Percentiles rank a stretch among this genome's conserved stretches.
These are phyloP conservation scores for Astraeus odoratus DNA, from an alignment of 768 basidiomycete species.

Conservation along the genomic window DNA sequence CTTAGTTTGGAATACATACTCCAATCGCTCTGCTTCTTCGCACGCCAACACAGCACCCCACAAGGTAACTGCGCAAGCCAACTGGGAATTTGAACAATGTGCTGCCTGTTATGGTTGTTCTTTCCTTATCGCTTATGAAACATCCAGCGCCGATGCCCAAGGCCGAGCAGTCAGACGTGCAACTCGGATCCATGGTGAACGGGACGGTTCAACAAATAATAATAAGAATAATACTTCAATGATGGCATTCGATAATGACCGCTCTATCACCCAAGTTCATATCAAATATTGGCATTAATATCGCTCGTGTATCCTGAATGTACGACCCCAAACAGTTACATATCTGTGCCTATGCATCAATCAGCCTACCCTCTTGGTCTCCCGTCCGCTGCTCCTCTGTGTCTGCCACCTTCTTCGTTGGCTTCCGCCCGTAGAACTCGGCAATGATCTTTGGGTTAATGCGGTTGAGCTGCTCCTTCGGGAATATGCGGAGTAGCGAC, in stretches of 20 bases:
- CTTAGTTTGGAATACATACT: too few relatives aligned
- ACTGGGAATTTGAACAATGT: neutral
- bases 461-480: slow-evolving; percentile 96
- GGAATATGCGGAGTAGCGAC: slow-evolving; percentile 96
- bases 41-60: neutral
- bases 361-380: slow-evolving; percentile 44
- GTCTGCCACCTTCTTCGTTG: slow-evolving; percentile 52
- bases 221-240: too few relatives aligned
- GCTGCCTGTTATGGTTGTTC: neutral
- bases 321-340: neutral
- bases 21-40: neutral
- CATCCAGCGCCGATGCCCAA: neutral
- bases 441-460: slow-evolving; percentile 95
- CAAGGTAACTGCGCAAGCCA: neutral
- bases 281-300: neutral
- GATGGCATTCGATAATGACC: neutral
- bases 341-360: slow-evolving; percentile 46
- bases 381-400: slow-evolving; percentile 34
- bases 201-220: neutral
- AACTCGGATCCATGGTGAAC: neutral
- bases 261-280: neutral
- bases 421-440: slow-evolving; percentile 88
- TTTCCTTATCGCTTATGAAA: neutral
- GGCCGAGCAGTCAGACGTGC: too few relatives aligned
- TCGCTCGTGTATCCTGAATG: neutral